phyloP scores from a whole-genome alignment of 2,329 filamentous ascomycete species.

The Tothia fuscella region DNA sequence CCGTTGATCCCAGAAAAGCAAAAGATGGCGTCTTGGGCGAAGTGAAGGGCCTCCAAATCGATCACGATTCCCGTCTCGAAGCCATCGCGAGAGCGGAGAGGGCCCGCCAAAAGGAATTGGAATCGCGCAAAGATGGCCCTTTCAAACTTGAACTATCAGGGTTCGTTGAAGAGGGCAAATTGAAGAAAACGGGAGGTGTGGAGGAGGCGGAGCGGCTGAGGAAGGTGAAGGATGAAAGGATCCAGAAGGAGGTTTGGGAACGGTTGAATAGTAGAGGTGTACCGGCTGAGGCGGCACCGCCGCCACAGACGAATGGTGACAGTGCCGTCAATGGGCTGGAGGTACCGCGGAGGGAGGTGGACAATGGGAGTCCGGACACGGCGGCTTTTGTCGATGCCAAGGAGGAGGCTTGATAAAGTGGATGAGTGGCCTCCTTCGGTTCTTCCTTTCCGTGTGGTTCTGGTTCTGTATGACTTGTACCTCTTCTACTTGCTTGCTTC shows the following conservation, averaged over 20 bases:
- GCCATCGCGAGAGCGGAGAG: constrained; percentile 97
- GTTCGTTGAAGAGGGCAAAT: constrained; percentile 80
- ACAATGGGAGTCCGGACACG: background rate
- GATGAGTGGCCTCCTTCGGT: too few species aligned
- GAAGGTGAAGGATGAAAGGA: constrained; percentile 74
- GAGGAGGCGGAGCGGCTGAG: constrained; percentile 85
- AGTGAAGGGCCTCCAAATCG: constrained; percentile 83
- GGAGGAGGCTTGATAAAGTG: constrained; percentile 2
- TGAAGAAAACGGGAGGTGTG: constrained; percentile 92
- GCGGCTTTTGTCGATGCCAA: constrained; percentile 6
- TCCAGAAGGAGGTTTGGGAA: constrained; percentile 61
- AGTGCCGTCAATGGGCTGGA: background rate
- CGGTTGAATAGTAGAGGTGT: constrained; percentile 15
- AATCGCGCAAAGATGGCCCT: constrained; percentile 52
- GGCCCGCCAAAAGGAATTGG: constrained; percentile 76
- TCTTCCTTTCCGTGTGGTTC: too few species aligned
- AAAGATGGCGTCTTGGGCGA: constrained; percentile 89
- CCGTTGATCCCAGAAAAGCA: constrained; percentile 61
- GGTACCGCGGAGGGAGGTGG: background rate
- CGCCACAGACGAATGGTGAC: background rate
- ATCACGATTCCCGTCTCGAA: constrained; percentile 85
- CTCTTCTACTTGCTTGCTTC: too few species aligned
- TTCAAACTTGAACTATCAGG: constrained; percentile 74
- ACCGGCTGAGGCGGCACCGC: background rate
- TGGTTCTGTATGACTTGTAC: too few species aligned